Evolutionary conservation across 2,329 filamentous ascomycete genomes (phyloP).

Genomic region (Colletotrichum siamense): DNA sequence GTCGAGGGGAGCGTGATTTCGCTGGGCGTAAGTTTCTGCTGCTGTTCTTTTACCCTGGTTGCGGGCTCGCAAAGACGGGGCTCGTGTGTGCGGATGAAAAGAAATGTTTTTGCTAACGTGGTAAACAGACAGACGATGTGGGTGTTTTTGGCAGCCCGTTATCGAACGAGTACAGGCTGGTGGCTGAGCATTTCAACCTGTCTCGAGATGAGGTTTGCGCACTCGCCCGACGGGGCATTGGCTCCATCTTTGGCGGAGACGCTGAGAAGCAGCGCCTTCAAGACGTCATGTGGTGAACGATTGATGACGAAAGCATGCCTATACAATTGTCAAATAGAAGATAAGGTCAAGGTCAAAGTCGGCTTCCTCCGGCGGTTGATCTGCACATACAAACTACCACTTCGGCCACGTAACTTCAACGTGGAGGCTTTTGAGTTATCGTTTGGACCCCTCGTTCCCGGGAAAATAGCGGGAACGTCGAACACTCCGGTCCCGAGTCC

Average conservation of each 20-base stretch:
- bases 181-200: conserved; percentile 73
- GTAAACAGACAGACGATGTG: conserved; percentile 76
- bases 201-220: conserved; percentile 47
- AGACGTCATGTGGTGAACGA: conserved; percentile 51
- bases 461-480: not conserved
- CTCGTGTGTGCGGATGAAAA: not conserved
- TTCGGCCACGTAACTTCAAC: not conserved
- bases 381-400: not conserved
- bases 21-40: conserved; percentile 65
- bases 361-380: not conserved
- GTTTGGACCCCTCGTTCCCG: not conserved
- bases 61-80: not conserved
- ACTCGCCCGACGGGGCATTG: conserved; percentile 66
- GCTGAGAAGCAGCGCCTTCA: conserved; percentile 64
- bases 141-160: conserved; percentile 80
- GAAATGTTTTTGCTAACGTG: not conserved
- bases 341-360: not conserved
- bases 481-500: not conserved
- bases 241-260: conserved; percentile 70
- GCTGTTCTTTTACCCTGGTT: not conserved
- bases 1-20: conserved; percentile 65
- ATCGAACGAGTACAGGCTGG: conserved; percentile 79
- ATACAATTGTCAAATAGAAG: not conserved
- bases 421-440: not conserved
- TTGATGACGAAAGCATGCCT: not conserved